Base-by-base conservation (phyloP, 495 filamentous ascomycete genomes). In the Sphaerosporella brunnea region DNA sequence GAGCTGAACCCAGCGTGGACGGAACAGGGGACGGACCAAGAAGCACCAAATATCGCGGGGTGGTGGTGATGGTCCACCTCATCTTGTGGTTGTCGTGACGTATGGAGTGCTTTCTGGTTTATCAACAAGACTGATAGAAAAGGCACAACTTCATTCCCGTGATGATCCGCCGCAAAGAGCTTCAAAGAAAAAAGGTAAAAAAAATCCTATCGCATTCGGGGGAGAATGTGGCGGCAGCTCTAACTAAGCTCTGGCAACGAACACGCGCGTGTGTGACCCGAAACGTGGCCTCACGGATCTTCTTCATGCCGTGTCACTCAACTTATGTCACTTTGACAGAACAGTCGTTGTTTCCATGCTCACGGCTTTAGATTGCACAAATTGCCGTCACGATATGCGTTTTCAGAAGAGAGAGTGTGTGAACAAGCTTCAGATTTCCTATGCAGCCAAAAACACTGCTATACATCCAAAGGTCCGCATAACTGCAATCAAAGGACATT, bases 231-330 rank as follows among this genome's bases (percentile, higher is more conserved):
- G 21, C 2, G 37, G 37, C 10, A 16, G 37, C 13, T 32, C n/a
- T 40, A 10, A 20, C 10, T 16, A 13, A 19, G 15, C 18, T 16
- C n/a, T 20, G 37, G 37, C 21, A 19, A 40, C 37, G 37, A 16
- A 19, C 15, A 21, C 37, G 7, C 13, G 20, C n/a, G n/a, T n/a
- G 15, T 40, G 37, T 13, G 37, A 40, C n/a, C 37, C 37, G 37
- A 13, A 40, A 40, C 37, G 37, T 40, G 37, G 37, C 37, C 37
- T 40, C 20, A n/a, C n/a, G n/a, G n/a, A n/a, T n/a, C n/a, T n/a
- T n/a, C n/a, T n/a, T n/a, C n/a, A n/a, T n/a, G n/a, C n/a, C n/a
- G n/a, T n/a, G n/a, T n/a, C n/a, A n/a, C n/a, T n/a, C n/a, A n/a
- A n/a, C n/a, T n/a, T n/a, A n/a, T n/a, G n/a, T n/a, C n/a, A n/a